phyloP scores from a whole-genome alignment of 1,139 yeast species.

The Pichia norvegensis region DNA sequence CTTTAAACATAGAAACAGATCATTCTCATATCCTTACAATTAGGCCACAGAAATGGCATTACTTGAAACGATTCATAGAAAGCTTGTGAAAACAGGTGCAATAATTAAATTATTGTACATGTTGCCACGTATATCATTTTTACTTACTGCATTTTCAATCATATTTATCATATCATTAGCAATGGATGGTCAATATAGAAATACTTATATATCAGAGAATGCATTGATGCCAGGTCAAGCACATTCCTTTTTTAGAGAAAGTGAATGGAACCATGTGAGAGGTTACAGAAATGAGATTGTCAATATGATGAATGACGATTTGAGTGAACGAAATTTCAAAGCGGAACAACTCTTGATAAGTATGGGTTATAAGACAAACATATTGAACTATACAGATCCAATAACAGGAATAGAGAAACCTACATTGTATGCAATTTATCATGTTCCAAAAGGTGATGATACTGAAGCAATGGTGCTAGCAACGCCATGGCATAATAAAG shows the following conservation, averaged over 20 bases:
- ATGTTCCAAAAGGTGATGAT: conserved; percentile 92
- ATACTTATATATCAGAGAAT: conserved; percentile 86
- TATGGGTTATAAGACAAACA: conserved; percentile 65
- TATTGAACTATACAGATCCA: conserved; percentile 19
- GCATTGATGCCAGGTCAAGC: conserved; percentile 97
- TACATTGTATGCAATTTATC: conserved; percentile 72
- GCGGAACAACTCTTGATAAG: conserved; percentile 58
- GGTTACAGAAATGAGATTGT: conserved; percentile 66
- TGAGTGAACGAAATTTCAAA: conserved; percentile 35
- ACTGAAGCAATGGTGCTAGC: conserved; percentile 91
- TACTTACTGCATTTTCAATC: conserved; percentile 50
- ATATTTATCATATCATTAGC: conserved; percentile 72
- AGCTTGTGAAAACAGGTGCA: conserved; percentile 48
- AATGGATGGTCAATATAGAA: conserved; percentile 69
- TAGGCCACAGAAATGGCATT: conserved; percentile 22
- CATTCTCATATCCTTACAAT: too few relatives aligned
- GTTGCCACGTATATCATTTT: conserved; percentile 57
- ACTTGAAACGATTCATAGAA: conserved; percentile 24
- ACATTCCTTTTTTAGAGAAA: conserved; percentile 81
- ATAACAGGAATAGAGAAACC: conserved; percentile 13
- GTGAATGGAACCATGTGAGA: conserved; percentile 88
- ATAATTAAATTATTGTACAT: conserved; percentile 47
- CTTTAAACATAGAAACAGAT: too few relatives aligned
- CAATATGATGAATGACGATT: conserved; percentile 30
- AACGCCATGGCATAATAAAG: conserved; percentile 73